These are phyloP conservation scores for Intubia oerlemansii DNA, from an alignment of 2,329 filamentous ascomycete genomes.

Conservation along the genomic window DNA sequence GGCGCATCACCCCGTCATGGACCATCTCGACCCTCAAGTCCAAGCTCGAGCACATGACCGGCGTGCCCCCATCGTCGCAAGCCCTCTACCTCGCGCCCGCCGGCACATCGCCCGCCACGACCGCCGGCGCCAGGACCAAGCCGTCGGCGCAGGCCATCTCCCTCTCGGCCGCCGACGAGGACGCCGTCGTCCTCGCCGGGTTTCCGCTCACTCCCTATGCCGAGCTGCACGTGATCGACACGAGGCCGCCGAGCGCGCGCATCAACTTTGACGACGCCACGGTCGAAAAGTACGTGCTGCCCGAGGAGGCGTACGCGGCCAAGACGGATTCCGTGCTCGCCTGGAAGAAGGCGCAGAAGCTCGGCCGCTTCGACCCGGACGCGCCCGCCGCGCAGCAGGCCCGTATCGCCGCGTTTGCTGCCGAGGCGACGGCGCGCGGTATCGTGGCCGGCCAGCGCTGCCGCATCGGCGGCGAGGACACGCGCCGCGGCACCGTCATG, in stretches of 20 bases:
- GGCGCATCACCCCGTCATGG: slow-evolving; percentile 85
- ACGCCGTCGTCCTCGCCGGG: slow-evolving; percentile 37
- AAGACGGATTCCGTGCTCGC: slow-evolving; percentile 76
- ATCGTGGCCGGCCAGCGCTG: slow-evolving; percentile 42
- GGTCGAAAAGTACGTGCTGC: slow-evolving; percentile 80
- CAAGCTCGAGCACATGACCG: slow-evolving; percentile 84
- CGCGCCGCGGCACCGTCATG: slow-evolving; percentile 44
- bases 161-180: slow-evolving; percentile 46
- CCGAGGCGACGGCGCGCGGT: slow-evolving; percentile 49
- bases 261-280: slow-evolving; percentile 64
- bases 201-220: slow-evolving; percentile 55
- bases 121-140: slow-evolving; percentile 16
- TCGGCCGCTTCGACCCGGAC: slow-evolving; percentile 87
- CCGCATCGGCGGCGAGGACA: slow-evolving; percentile 44
- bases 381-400: slow-evolving; percentile 54
- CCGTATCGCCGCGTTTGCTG: slow-evolving; percentile 44
- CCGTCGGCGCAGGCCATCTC: slow-evolving; percentile 37
- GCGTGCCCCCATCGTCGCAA: slow-evolving; percentile 65
- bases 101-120: not conserved
- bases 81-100: slow-evolving; percentile 46
- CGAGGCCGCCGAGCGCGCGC: slow-evolving; percentile 51
- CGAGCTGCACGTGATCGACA: slow-evolving; percentile 62
- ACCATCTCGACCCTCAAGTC: slow-evolving; percentile 62
- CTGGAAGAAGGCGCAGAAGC: slow-evolving; percentile 86
- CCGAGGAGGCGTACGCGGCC: slow-evolving; percentile 65